Evolutionary conservation across 225 moss, liverwort and hornwort species (phyloP).

Genomic region (Takakia lepidozioides): DNA sequence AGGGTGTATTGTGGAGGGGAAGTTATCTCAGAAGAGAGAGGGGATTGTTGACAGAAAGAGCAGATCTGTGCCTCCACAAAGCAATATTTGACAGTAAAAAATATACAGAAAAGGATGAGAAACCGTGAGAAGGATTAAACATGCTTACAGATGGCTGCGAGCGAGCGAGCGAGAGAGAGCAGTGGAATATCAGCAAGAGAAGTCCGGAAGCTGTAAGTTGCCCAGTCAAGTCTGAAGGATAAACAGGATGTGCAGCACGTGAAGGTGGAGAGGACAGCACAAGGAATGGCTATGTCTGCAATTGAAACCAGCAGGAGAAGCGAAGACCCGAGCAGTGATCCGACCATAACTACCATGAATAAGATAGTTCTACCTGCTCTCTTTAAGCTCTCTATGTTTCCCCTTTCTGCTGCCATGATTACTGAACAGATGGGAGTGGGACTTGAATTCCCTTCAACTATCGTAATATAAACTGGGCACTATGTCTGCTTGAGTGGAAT

Average conservation of each 20-base stretch:
- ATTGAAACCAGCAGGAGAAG: slow-evolving; percentile 45
- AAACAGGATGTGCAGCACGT: slow-evolving; percentile 45
- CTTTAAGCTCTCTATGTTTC: slow-evolving; percentile 30
- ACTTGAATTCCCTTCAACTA: no score
- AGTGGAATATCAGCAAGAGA: slow-evolving; percentile 51
- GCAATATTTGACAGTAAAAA: no score
- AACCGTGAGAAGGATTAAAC: no score
- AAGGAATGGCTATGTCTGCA: slow-evolving; percentile 22
- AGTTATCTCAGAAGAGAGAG: no score
- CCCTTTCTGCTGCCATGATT: slow-evolving; percentile 43
- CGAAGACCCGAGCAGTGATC: slow-evolving; percentile 36
- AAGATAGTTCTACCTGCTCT: slow-evolving; percentile 37
- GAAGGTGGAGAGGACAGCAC: slow-evolving; percentile 21
- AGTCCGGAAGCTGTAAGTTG: slow-evolving; percentile 40
- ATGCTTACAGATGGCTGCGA: slow-evolving; percentile 45
- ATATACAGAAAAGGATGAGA: no score
- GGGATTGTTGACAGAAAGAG: no score
- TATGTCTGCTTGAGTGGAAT: no score
- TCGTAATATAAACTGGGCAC: no score
- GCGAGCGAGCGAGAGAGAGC: slow-evolving; percentile 36
- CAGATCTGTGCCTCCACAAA: no score
- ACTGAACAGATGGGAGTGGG: background rate
- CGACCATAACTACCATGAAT: slow-evolving; percentile 48
- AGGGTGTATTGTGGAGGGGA: no score
- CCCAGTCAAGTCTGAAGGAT: slow-evolving; percentile 45